Percentiles rank a stretch among this genome's conserved stretches.
These are phyloP conservation scores for Eutrema japonicum DNA, from an alignment of 345 rosid species.

Conservation along the genomic window DNA sequence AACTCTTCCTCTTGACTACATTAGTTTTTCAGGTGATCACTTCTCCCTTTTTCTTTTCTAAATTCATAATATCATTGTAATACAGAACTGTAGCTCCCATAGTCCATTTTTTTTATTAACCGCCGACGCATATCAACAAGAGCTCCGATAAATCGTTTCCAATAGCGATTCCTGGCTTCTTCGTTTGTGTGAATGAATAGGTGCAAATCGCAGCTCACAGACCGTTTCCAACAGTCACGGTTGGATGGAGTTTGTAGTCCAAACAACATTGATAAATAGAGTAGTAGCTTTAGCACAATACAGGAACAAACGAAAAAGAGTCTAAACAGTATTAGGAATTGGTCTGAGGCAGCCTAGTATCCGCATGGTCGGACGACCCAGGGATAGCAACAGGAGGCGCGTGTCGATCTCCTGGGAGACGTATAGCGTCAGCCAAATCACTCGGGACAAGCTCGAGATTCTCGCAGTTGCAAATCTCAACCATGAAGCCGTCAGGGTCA, in stretches of 20 bases:
- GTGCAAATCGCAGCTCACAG: background rate
- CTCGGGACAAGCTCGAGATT: constrained; percentile 69
- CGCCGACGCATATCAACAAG: no score
- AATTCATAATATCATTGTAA: no score
- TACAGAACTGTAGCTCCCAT: no score
- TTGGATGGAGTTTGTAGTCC: background rate
- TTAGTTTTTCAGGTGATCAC: no score
- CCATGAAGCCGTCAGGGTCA: constrained; percentile 80
- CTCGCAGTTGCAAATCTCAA: constrained; percentile 86
- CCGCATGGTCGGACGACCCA: background rate
- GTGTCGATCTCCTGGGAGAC: constrained; percentile 32
- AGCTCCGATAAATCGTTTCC: no score
- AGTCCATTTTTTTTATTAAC: no score
- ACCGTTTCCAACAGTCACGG: background rate
- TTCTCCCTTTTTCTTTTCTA: no score
- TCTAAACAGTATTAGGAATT: constrained; percentile 2
- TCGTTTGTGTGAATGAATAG: no score
- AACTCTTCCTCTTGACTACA: no score
- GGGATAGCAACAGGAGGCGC: constrained; percentile 41
- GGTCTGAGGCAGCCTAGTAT: constrained; percentile 11
- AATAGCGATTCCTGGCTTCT: no score
- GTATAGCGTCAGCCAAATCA: constrained; percentile 11
- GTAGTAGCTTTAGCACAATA: constrained; percentile 4
- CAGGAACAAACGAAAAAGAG: background rate
- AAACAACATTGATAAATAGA: background rate